Evolutionary conservation across 805 yeast genomes (phyloP).

Genomic region (Lipomyces yamanashiensis): DNA sequence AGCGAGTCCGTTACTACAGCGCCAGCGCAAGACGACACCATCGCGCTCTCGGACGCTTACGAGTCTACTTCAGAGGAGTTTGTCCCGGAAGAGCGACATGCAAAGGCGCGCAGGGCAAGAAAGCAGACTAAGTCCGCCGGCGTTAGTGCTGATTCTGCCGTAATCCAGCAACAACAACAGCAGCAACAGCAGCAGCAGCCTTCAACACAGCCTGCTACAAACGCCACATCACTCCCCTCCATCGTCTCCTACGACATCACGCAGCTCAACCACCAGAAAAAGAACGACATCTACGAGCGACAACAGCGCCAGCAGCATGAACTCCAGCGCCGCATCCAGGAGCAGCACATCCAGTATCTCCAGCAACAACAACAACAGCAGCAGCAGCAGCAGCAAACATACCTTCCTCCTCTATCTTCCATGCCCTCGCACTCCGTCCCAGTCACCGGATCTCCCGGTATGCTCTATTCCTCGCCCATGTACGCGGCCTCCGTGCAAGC

Average conservation of each 20-base stretch:
- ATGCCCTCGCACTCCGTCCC: too few relatives aligned
- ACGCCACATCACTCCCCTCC: background rate
- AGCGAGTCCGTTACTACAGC: too few relatives aligned
- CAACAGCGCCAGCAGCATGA: slow-evolving; percentile 11
- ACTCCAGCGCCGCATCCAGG: background rate
- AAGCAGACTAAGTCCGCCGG: too few relatives aligned
- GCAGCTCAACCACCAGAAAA: background rate
- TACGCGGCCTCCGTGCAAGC: background rate
- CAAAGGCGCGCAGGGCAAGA: too few relatives aligned
- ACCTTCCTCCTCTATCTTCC: too few relatives aligned
- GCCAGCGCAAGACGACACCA: too few relatives aligned
- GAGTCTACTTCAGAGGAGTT: too few relatives aligned
- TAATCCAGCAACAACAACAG: too few relatives aligned
- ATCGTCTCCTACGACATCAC: background rate
- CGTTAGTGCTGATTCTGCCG: too few relatives aligned
- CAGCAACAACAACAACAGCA: slow-evolving; percentile 1
- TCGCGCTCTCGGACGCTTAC: too few relatives aligned
- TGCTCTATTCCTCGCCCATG: background rate
- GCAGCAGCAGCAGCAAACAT: background rate
- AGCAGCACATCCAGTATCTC: slow-evolving; percentile 3
- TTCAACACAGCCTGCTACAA: background rate
- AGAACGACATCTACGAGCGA: background rate
- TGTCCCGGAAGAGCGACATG: too few relatives aligned
- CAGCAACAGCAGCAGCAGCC: too few relatives aligned
- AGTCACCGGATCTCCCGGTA: background rate